Conservation (phyloP, 495 filamentous ascomycete species). For the Penicillium cosmopolitanum region DNA sequence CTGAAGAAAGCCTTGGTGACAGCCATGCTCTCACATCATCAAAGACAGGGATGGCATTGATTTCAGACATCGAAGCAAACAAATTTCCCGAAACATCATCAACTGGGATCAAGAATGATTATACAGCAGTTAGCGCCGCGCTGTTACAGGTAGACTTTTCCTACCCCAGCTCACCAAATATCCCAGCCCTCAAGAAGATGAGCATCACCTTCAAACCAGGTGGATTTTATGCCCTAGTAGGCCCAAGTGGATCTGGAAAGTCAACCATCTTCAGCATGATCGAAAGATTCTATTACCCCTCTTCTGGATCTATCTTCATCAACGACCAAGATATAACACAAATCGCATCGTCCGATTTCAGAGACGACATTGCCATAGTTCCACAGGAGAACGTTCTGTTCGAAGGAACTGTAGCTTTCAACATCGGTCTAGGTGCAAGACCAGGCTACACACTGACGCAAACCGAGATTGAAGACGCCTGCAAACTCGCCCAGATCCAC, state of each 20-base stretch:
- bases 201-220: constrained; percentile 58
- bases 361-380: constrained; percentile 54
- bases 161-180: constrained; percentile 61
- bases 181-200: constrained; percentile 55
- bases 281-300: constrained; percentile 59
- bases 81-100: background rate
- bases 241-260: constrained; percentile 66
- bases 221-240: constrained; percentile 63
- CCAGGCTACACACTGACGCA: constrained; percentile 42
- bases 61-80: constrained; percentile 37
- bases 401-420: constrained; percentile 58
- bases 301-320: constrained; percentile 43
- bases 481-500: constrained; percentile 61
- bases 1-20: background rate
- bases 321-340: constrained; percentile 47
- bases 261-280: constrained; percentile 62
- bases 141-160: constrained; percentile 59
- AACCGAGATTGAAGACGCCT: constrained; percentile 59
- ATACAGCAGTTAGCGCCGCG: constrained; percentile 42
- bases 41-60: constrained; percentile 18
- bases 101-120: background rate
- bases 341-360: constrained; percentile 40
- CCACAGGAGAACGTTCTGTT: constrained; percentile 59
- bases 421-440: constrained; percentile 54
- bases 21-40: background rate